These are phyloP conservation scores for Starmerella roubikii DNA, from an alignment of 805 yeast genomes.

Conservation along the genomic window DNA sequence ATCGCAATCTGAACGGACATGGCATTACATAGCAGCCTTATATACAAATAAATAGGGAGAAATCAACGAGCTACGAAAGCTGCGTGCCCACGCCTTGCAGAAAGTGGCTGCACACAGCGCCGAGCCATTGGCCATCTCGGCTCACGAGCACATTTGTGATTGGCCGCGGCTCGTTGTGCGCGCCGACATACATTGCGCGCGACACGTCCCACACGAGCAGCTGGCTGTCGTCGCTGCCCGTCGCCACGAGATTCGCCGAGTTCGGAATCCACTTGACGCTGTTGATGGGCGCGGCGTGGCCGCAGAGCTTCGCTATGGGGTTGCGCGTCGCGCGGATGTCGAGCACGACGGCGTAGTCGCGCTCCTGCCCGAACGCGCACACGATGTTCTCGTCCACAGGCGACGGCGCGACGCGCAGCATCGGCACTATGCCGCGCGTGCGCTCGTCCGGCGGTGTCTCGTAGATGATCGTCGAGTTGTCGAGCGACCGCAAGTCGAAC, in stretches of 20 bases:
- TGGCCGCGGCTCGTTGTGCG: slow-evolving; percentile 53
- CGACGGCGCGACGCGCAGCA: slow-evolving; percentile 64
- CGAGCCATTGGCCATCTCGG: slow-evolving; percentile 66
- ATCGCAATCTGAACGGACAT: too few species aligned
- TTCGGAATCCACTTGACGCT: slow-evolving; percentile 73
- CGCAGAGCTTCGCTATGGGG: slow-evolving; percentile 58
- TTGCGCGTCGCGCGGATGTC: slow-evolving; percentile 82
- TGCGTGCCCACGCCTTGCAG: slow-evolving; percentile 41
- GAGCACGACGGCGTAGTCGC: slow-evolving; percentile 50
- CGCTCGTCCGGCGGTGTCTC: slow-evolving; percentile 32
- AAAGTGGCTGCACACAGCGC: slow-evolving; percentile 54
- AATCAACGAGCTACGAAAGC: neutral
- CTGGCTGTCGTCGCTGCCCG: slow-evolving; percentile 50
- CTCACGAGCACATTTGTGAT: slow-evolving; percentile 69
- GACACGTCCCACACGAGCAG: slow-evolving; percentile 51
- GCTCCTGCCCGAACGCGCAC: slow-evolving; percentile 67
- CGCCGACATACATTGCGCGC: slow-evolving; percentile 32
- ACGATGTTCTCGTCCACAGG: slow-evolving; percentile 68
- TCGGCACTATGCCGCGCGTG: slow-evolving; percentile 33
- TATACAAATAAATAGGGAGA: neutral
- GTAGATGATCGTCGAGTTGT: slow-evolving; percentile 87
- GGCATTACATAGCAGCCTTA: neutral
- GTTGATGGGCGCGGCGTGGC: slow-evolving; percentile 56
- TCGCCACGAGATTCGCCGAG: slow-evolving; percentile 47
- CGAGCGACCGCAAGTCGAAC: slow-evolving; percentile 76